A percentile compares a stretch with the other conserved stretches of the same genome.
phyloP scores from a whole-genome alignment of 345 rosid species.

The Sonneratia alba region DNA sequence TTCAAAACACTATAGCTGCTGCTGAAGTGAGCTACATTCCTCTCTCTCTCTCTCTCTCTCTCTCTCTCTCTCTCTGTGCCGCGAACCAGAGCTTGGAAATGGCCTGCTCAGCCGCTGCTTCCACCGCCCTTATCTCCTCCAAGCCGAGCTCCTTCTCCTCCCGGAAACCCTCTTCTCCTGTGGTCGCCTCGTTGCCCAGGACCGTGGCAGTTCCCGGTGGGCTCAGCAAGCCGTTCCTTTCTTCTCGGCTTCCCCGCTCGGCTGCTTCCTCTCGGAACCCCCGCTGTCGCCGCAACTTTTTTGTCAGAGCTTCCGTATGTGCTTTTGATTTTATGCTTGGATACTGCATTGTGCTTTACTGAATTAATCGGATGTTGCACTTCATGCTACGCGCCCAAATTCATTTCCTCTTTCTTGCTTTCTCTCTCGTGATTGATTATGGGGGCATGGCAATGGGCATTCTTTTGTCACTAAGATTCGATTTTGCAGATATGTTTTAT shows the following conservation, averaged over 20 bases:
- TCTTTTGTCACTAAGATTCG: no score
- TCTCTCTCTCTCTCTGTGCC: background rate
- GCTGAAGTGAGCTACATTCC: no score
- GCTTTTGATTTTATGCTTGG: background rate
- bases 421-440: background rate
- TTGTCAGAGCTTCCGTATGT: constrained; percentile 55
- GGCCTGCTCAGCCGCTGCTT: constrained; percentile 68
- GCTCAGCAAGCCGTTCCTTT: constrained; percentile 30
- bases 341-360: no score
- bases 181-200: constrained; percentile 25
- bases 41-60: no score
- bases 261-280: constrained; percentile 22
- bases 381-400: no score
- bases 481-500: background rate
- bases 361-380: no score
- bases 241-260: constrained; percentile 36
- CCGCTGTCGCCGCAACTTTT: constrained; percentile 40
- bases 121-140: constrained; percentile 49
- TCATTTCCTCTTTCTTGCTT: background rate
- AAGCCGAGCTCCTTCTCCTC: constrained; percentile 27
- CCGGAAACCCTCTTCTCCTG: constrained; percentile 25
- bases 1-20: no score
- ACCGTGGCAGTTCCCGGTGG: constrained; percentile 34
- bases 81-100: constrained; percentile 15
- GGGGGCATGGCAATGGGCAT: background rate